These are phyloP conservation scores for Linaria vulgaris DNA, from an alignment of 257 asterid genomes.

Conservation along the genomic window DNA sequence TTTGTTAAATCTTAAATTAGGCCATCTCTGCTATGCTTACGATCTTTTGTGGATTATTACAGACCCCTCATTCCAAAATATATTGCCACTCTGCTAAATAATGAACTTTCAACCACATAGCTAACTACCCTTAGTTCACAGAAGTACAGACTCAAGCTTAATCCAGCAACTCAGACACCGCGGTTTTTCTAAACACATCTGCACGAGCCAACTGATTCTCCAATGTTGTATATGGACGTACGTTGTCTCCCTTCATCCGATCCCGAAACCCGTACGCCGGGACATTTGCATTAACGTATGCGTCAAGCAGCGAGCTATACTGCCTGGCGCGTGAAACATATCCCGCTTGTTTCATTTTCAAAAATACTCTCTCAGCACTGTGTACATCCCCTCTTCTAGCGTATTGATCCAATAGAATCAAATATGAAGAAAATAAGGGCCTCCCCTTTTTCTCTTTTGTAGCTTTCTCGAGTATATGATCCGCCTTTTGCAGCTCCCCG, in stretches of 20 bases:
- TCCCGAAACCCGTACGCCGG: constrained; percentile 71
- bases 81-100: no score
- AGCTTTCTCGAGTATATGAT: constrained; percentile 50
- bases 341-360: constrained; percentile 54
- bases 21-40: no score
- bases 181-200: constrained; percentile 49
- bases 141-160: constrained; percentile 14
- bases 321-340: constrained; percentile 40
- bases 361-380: constrained; percentile 61
- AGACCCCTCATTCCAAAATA: no score
- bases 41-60: background rate
- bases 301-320: constrained; percentile 49
- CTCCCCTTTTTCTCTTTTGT: constrained; percentile 35
- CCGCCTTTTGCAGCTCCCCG: constrained; percentile 76
- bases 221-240: constrained; percentile 43
- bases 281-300: constrained; percentile 55
- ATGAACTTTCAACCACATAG: background rate
- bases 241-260: constrained; percentile 65
- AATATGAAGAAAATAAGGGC: constrained; percentile 46
- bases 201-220: constrained; percentile 40
- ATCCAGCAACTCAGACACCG: constrained; percentile 52
- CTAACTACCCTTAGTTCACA: background rate
- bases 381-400: constrained; percentile 66
- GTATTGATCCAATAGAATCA: constrained; percentile 51
- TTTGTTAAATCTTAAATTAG: no score